A percentile compares a stretch with the other conserved stretches of the same genome.
These are phyloP conservation scores for Neofusicoccum cordaticola DNA, from an alignment of 2,329 filamentous ascomycete species.

Conservation along the genomic window DNA sequence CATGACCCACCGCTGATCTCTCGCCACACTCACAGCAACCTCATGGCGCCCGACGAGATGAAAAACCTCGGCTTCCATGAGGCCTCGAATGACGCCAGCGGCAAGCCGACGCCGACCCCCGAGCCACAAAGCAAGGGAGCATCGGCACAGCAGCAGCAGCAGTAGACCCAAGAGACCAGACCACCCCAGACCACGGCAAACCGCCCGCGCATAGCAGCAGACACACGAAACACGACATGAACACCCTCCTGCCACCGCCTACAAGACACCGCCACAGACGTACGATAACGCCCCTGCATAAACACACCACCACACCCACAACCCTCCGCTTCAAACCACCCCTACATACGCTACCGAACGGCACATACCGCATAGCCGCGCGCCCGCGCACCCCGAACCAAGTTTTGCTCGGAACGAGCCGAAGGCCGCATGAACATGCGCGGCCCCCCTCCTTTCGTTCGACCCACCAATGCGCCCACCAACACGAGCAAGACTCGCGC, in stretches of 20 bases:
- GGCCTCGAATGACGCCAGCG: slow-evolving; percentile 35
- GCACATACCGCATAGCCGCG: neutral
- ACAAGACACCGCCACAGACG: slow-evolving; percentile 4
- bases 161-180: neutral
- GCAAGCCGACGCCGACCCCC: neutral
- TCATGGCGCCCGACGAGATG: slow-evolving; percentile 95
- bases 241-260: neutral
- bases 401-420: no score
- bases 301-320: neutral
- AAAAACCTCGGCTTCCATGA: slow-evolving; percentile 82
- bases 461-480: no score
- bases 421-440: no score
- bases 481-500: neutral
- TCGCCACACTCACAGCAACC: slow-evolving; percentile 58
- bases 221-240: slow-evolving; percentile 13
- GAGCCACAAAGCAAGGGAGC: slow-evolving; percentile 13
- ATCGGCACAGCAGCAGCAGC: neutral
- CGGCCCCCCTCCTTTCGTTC: no score
- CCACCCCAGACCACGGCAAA: neutral
- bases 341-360: neutral
- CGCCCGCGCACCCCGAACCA: no score
- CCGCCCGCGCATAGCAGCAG: neutral
- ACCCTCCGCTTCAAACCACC: neutral
- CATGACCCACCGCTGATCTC: neutral
- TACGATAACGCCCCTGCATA: slow-evolving; percentile 15